Conservation (phyloP, 257 asterid genomes). For the Fraxinus excelsior region DNA sequence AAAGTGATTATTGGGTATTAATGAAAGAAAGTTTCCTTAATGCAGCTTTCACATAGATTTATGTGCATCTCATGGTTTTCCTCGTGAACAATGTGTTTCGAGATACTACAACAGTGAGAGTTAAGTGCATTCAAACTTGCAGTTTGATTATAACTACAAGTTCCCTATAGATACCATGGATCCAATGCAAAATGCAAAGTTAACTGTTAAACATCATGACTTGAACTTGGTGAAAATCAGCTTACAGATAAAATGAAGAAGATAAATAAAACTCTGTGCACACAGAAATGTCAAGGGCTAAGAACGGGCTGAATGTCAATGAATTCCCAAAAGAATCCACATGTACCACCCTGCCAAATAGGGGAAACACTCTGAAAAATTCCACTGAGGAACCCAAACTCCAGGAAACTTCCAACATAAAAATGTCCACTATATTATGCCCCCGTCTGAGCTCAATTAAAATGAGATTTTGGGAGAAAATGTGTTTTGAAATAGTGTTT, state of each 20-base stretch:
- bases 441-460: too few species aligned
- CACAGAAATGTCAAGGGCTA: background rate
- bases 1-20: background rate
- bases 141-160: background rate
- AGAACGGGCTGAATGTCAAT: background rate
- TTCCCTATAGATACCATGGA: background rate
- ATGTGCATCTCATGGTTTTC: constrained; percentile 4
- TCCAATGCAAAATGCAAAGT: background rate
- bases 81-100: background rate
- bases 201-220: background rate
- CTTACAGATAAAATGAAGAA: background rate
- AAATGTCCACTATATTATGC: background rate
- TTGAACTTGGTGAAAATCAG: background rate
- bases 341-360: background rate
- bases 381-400: background rate
- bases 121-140: background rate
- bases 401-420: background rate
- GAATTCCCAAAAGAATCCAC: background rate
- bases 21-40: background rate
- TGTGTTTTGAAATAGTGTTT: too few species aligned
- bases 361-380: background rate
- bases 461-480: too few species aligned
- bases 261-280: background rate
- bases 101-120: background rate
- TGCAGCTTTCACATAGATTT: background rate